phyloP scores from a whole-genome alignment of 805 yeast species.

The Teunomyces barrocoloradensis region DNA sequence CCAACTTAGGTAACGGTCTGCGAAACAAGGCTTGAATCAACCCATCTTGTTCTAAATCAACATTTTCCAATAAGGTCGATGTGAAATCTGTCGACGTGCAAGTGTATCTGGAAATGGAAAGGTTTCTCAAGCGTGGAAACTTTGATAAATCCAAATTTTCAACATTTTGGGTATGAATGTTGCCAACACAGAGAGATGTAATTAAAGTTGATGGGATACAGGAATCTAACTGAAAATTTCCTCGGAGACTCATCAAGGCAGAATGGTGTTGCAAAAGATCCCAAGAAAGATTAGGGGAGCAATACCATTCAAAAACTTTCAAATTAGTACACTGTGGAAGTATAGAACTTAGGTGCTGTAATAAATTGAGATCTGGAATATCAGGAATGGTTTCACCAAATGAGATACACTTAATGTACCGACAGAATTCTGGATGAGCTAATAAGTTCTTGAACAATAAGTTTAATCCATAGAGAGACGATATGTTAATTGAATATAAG shows the following conservation, averaged over 20 bases:
- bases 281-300: slow-evolving; percentile 4
- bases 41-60: not conserved
- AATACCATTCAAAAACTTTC: slow-evolving; percentile 8
- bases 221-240: slow-evolving; percentile 5
- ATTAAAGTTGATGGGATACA: not conserved
- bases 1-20: not conserved
- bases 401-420: slow-evolving; percentile 5
- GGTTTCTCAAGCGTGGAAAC: not conserved
- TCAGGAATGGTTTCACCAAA: slow-evolving; percentile 10
- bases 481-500: slow-evolving; percentile 4
- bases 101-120: not conserved
- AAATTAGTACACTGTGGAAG: slow-evolving; percentile 7
- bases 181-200: not conserved
- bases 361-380: slow-evolving; percentile 7
- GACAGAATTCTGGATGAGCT: not conserved
- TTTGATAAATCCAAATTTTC: not conserved
- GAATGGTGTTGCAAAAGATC: not conserved
- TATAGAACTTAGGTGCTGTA: slow-evolving; percentile 4
- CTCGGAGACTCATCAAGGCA: slow-evolving; percentile 2
- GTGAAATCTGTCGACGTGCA: not conserved
- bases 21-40: not conserved
- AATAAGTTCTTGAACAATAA: slow-evolving; percentile 9
- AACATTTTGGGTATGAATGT: not conserved
- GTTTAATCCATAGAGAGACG: slow-evolving; percentile 12
- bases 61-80: not conserved